Conservation (phyloP, 768 basidiomycete genomes). For the Russula vinacea region DNA sequence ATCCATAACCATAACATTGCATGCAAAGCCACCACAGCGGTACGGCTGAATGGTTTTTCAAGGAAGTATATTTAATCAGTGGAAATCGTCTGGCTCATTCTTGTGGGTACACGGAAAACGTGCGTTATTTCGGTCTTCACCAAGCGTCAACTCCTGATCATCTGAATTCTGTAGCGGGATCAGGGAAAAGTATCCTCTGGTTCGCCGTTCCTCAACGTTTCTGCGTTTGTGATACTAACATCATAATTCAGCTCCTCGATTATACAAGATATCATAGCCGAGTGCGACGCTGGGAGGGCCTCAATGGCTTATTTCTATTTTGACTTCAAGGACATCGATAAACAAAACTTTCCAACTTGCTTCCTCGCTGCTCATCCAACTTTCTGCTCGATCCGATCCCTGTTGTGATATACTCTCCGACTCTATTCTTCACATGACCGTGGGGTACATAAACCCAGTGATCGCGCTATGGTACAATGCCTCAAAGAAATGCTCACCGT, state of each 20-base stretch:
- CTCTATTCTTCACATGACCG: neutral
- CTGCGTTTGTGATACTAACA: neutral
- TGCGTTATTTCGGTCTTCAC: neutral
- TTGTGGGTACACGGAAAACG: constrained; percentile 6
- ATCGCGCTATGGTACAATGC: no score
- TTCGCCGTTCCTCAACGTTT: neutral
- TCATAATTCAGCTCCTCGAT: neutral
- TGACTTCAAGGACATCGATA: constrained; percentile 6
- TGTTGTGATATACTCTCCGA: neutral
- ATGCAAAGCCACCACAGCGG: neutral
- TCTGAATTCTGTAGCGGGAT: neutral
- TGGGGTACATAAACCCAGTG: neutral
- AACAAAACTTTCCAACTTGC: constrained; percentile 2
- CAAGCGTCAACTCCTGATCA: neutral
- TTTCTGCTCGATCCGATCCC: neutral
- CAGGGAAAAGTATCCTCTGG: neutral
- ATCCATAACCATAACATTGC: constrained; percentile 5
- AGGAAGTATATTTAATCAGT: neutral
- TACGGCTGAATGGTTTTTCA: neutral
- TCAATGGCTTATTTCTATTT: constrained; percentile 11
- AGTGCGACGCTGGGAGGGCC: neutral
- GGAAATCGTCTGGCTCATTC: neutral
- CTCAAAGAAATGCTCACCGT: no score
- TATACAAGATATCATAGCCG: neutral
- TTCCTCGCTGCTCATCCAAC: neutral